A percentile compares a stretch with the other conserved stretches of the same genome.
Conservation (phyloP, 1,139 yeast genomes). For the Nakaseomyces sp. region DNA sequence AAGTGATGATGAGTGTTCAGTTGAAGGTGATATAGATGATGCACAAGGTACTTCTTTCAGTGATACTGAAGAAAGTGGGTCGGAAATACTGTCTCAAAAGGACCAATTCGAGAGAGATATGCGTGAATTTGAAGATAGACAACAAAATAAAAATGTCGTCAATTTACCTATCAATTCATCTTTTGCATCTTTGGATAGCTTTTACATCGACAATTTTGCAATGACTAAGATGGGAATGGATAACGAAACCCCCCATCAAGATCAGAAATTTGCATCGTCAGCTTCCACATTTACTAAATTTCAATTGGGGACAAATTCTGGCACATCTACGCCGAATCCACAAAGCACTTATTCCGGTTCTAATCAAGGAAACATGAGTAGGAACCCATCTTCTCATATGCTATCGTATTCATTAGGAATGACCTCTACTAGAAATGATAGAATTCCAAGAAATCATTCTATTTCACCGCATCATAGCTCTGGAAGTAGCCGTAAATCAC, state of each 20-base stretch:
- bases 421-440: slow-evolving; percentile 10
- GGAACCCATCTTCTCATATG: slow-evolving; percentile 7
- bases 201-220: slow-evolving; percentile 48
- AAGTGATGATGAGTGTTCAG: slow-evolving; percentile 20
- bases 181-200: slow-evolving; percentile 69
- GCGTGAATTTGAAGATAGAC: slow-evolving; percentile 35
- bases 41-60: slow-evolving; percentile 3
- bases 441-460: slow-evolving; percentile 7
- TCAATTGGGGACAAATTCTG: slow-evolving; percentile 3
- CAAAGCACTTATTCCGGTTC: not conserved
- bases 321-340: slow-evolving; percentile 6
- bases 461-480: slow-evolving; percentile 2
- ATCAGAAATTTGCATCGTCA: not conserved
- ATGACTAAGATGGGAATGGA: slow-evolving; percentile 20
- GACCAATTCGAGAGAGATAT: slow-evolving; percentile 26
- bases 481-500: slow-evolving; percentile 1
- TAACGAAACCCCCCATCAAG: slow-evolving; percentile 7
- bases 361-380: slow-evolving; percentile 4
- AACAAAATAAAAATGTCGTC: slow-evolving; percentile 33
- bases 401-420: slow-evolving; percentile 4
- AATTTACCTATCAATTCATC: slow-evolving; percentile 58
- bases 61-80: slow-evolving; percentile 7
- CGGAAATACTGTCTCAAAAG: slow-evolving; percentile 7
- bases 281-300: slow-evolving; percentile 8
- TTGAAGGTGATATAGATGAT: slow-evolving; percentile 50